Evolutionary conservation across 176 grass and related monocot genomes (phyloP), one percentile per base, ranked within the genome.

Genomic region (Cenchrus americanus): DNA sequence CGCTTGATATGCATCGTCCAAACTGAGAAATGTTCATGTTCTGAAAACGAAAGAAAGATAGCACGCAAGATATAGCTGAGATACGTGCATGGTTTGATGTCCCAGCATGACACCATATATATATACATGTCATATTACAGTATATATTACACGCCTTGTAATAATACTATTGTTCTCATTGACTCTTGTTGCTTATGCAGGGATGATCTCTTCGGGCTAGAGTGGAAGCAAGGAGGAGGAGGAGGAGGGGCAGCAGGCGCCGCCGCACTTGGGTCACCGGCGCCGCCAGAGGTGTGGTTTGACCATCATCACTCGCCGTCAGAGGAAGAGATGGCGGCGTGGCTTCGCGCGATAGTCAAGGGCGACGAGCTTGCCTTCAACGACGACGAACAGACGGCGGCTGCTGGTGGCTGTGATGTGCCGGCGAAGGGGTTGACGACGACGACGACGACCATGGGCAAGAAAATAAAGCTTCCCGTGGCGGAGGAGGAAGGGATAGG

Each of bases 181-280:
- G n/a, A n/a, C n/a, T n/a, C n/a, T n/a, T n/a, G n/a, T n/a, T n/a
- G n/a, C n/a, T n/a, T n/a, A n/a, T n/a, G 3, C 57, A 83, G 81
- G 5, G 81, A 8, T 21, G 81, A 74, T 51, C 69, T 83, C 13
- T 64, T 74, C n/a, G 81, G 64, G 27, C n/a, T 74, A 41, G 43
- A 17, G 57, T 37, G 18, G 17, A 21, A 58, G n/a, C 44, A 22
- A 37, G 63, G 17, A 47, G 54, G 67, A 18, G 55, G 21, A 50
- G 63, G 41, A 7, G 19, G 53, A 14, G n/a, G n/a, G n/a, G n/a
- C n/a, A n/a, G 61, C 24, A 10, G 10, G 27, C 27, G 3, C 11
- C 13, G 51, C 26, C 61, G 0, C 11, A 1, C 47, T 5, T 14
- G 15, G 51, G 43, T 65, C 5, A 14, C 4, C 51, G 44, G 4